A percentile compares a stretch with the other conserved stretches of the same genome.
Conservation (phyloP, 164 flowering plant species). For the Vitis rupestris region DNA sequence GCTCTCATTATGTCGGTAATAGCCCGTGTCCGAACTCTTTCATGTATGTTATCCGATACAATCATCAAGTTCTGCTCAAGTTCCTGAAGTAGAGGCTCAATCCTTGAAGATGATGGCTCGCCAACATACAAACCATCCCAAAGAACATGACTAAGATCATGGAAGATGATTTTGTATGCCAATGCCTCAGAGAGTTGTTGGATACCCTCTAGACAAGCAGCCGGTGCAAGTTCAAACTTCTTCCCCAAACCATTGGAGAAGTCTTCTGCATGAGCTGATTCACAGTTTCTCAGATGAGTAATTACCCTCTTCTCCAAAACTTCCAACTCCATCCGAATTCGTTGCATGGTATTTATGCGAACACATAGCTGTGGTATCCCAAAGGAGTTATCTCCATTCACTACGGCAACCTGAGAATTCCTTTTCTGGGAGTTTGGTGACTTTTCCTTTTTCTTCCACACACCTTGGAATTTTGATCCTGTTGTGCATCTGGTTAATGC, state of each 20-base stretch:
- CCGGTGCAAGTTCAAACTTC: conserved; percentile 59
- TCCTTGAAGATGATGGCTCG: conserved; percentile 61
- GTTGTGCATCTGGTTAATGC: conserved; percentile 84
- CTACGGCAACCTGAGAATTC: conserved; percentile 67
- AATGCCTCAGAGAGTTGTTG: conserved; percentile 75
- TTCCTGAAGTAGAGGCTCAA: conserved; percentile 69
- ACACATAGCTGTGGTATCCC: conserved; percentile 70
- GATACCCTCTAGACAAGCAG: conserved; percentile 78
- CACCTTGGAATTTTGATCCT: conserved; percentile 68
- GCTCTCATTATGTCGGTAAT: conserved; percentile 83
- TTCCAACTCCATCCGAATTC: conserved; percentile 58
- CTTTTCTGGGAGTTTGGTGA: conserved; percentile 42
- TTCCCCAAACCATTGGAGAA: conserved; percentile 53
- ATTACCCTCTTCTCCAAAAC: conserved; percentile 57
- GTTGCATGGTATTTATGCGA: conserved; percentile 81
- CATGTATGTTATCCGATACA: conserved; percentile 61
- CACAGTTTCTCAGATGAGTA: conserved; percentile 55
- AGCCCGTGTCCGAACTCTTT: conserved; percentile 62
- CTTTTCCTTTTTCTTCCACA: conserved; percentile 86
- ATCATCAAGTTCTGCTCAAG: conserved; percentile 58
- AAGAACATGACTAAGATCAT: conserved; percentile 65
- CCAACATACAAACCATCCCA: conserved; percentile 88
- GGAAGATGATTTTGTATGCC: conserved; percentile 78
- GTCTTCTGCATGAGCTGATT: conserved; percentile 57
- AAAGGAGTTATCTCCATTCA: conserved; percentile 52